phyloP scores from a whole-genome alignment of 495 filamentous ascomycete species.

The Tuber microsphaerosporum region DNA sequence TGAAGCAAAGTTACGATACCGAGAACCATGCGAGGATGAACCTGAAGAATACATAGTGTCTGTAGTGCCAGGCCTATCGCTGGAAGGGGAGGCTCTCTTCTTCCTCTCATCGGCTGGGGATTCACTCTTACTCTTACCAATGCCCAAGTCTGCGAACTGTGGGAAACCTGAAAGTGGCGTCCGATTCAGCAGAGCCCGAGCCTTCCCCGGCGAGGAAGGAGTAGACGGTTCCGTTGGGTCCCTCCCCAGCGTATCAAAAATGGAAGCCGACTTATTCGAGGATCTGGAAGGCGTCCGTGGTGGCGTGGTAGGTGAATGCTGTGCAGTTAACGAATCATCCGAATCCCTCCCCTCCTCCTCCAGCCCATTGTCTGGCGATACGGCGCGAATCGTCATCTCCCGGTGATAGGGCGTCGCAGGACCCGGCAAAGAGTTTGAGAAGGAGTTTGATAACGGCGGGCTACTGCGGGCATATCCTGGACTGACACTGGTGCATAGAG shows the following conservation, averaged over 20 bases:
- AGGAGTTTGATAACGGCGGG: conserved; percentile 28
- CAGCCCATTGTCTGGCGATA: conserved; percentile 51
- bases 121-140: conserved; percentile 29
- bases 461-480: conserved; percentile 36
- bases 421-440: conserved; percentile 14
- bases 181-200: conserved; percentile 19
- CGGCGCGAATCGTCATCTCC: conserved; percentile 47
- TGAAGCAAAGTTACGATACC: conserved; percentile 15
- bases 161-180: conserved; percentile 12
- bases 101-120: conserved; percentile 25
- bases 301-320: conserved; percentile 42
- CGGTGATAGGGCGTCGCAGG: conserved; percentile 16
- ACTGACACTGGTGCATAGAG: conserved; percentile 30
- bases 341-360: conserved; percentile 23
- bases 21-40: conserved; percentile 24
- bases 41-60: conserved; percentile 22
- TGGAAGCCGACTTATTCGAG: conserved; percentile 22
- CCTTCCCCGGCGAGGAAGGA: conserved; percentile 31
- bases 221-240: conserved; percentile 31
- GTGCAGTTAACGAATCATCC: conserved; percentile 28
- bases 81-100: conserved; percentile 22
- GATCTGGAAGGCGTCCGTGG: conserved; percentile 43
- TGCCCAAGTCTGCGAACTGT: conserved; percentile 31
- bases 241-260: conserved; percentile 26
- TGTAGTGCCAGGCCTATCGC: conserved; percentile 24